Percentiles rank a stretch among this genome's conserved stretches.
Conservation (phyloP, 352 stramenopile species). For the Thraustotheca clavata region DNA sequence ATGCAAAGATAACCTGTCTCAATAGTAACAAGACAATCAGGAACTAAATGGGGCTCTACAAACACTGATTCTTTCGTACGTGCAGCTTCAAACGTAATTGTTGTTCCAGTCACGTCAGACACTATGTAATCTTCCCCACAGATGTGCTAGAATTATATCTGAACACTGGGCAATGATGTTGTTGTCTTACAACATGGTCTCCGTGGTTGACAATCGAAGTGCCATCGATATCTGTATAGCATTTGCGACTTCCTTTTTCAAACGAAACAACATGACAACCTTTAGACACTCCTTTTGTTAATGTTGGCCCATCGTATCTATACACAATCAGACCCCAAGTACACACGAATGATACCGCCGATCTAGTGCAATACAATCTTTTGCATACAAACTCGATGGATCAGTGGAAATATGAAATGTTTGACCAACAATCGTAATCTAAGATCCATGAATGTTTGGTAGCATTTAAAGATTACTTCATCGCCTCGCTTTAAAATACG, state of each 20-base stretch:
- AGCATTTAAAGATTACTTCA: background rate
- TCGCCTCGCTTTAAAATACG: slow-evolving; percentile 8
- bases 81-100: background rate
- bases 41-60: background rate
- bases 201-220: background rate
- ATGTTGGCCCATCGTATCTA: slow-evolving; percentile 19
- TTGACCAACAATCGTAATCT: slow-evolving; percentile 10
- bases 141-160: background rate
- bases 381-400: slow-evolving; percentile 6
- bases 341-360: background rate
- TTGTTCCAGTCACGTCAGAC: background rate
- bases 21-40: slow-evolving; percentile 11
- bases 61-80: slow-evolving; percentile 13
- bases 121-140: slow-evolving; percentile 18
- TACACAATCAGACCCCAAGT: background rate
- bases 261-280: slow-evolving; percentile 1
- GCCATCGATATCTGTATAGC: background rate
- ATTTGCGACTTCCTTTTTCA: slow-evolving; percentile 3
- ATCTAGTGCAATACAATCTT: slow-evolving; percentile 16
- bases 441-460: background rate
- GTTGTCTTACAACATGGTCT: background rate
- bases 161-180: background rate
- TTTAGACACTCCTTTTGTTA: slow-evolving; percentile 4
- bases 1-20: background rate
- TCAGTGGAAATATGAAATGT: background rate